These are phyloP conservation scores for Comarum palustre DNA, from an alignment of 306 rosid genomes.

Conservation along the genomic window DNA sequence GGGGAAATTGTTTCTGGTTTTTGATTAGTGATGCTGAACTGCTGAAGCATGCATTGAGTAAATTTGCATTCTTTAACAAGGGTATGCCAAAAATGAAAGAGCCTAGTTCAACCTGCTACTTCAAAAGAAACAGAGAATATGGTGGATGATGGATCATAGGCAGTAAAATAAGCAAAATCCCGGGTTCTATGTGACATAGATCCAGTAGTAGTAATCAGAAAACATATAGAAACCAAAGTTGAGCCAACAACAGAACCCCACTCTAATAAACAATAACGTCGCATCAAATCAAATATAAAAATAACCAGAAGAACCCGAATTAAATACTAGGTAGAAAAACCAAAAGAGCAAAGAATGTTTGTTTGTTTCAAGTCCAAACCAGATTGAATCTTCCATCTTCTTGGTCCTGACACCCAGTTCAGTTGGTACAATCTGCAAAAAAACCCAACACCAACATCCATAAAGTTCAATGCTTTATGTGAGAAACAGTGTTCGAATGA, in stretches of 20 bases:
- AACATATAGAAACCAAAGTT: constrained; percentile 27
- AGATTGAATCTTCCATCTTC: constrained; percentile 25
- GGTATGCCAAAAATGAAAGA: background rate
- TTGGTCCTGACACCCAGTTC: constrained; percentile 1
- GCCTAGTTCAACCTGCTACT: background rate
- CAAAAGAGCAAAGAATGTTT: constrained; percentile 21
- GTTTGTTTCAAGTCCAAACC: constrained; percentile 27
- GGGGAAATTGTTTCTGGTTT: background rate
- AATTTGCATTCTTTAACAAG: background rate
- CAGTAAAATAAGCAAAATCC: constrained; percentile 21
- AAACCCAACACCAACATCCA: background rate
- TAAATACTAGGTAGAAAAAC: background rate
- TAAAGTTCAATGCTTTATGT: background rate
- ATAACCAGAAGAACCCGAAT: constrained; percentile 28
- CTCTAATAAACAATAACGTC: constrained; percentile 20
- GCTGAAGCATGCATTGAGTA: too few relatives aligned
- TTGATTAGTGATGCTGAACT: background rate
- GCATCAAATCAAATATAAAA: constrained; percentile 25
- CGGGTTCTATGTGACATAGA: constrained; percentile 25
- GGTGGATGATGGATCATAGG: background rate
- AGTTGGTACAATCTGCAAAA: background rate
- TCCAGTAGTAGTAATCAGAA: constrained; percentile 19
- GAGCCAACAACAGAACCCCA: constrained; percentile 22
- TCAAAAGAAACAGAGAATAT: background rate
- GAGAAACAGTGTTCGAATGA: background rate